Conservation (phyloP, 768 basidiomycete species). For the Chalciporus piperatus region DNA sequence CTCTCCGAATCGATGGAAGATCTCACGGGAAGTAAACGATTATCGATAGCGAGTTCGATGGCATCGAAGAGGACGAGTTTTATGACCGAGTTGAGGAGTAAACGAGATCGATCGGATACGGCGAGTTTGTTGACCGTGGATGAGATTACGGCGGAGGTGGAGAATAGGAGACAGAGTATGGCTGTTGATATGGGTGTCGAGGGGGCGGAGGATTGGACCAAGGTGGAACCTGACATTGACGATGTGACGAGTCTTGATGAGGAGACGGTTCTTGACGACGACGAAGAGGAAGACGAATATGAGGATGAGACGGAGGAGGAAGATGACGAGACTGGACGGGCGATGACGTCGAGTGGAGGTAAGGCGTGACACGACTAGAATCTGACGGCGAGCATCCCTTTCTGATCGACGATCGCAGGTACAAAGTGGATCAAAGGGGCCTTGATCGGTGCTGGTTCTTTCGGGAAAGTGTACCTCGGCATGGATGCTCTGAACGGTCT, state of each 20-base stretch:
- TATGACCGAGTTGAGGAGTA: constrained; percentile 78
- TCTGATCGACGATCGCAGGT: constrained; percentile 38
- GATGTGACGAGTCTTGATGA: constrained; percentile 48
- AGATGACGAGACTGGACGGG: constrained; percentile 51
- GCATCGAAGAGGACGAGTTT: constrained; percentile 69
- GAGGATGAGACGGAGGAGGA: constrained; percentile 34
- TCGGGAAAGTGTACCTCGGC: constrained; percentile 92
- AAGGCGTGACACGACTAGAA: constrained; percentile 11
- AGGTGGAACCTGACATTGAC: constrained; percentile 54
- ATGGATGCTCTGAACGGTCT: constrained; percentile 91
- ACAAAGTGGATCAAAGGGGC: constrained; percentile 98
- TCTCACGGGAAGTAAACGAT: constrained; percentile 37
- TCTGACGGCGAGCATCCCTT: not conserved
- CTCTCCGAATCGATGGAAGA: constrained; percentile 76
- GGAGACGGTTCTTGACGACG: constrained; percentile 46
- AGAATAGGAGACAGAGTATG: constrained; percentile 56
- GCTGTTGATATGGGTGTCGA: constrained; percentile 44
- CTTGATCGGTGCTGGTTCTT: constrained; percentile 91
- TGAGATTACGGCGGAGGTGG: constrained; percentile 96
- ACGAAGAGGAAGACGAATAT: constrained; percentile 43
- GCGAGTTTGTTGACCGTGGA: constrained; percentile 94
- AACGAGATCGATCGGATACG: constrained; percentile 82
- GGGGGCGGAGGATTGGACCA: constrained; percentile 69
- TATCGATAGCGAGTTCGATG: constrained; percentile 46
- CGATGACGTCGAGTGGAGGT: constrained; percentile 56